Evolutionary conservation across 768 basidiomycete species (phyloP).

Genomic region (Nidularia pulvinata): DNA sequence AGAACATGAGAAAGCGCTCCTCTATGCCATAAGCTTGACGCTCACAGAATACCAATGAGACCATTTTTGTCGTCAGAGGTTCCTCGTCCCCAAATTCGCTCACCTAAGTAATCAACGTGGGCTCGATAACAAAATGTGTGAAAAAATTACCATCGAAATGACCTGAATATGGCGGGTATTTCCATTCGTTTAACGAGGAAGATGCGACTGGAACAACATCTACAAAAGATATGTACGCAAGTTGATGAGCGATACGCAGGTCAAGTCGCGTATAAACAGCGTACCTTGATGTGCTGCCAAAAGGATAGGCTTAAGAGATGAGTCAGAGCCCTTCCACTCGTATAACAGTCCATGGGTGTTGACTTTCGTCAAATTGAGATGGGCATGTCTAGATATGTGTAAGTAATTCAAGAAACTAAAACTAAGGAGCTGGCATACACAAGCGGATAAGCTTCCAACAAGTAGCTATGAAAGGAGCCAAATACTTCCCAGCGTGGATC

Average conservation of each 20-base stretch:
- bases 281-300: constrained; percentile 71
- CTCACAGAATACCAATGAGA: constrained; percentile 25
- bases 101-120: constrained; percentile 14
- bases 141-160: constrained; percentile 42
- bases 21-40: neutral
- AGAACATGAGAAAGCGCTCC: no score
- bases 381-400: constrained; percentile 57
- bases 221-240: no score
- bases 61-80: constrained; percentile 43
- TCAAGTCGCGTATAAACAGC: no score
- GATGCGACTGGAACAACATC: constrained; percentile 60
- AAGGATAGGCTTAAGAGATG: constrained; percentile 66
- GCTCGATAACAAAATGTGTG: neutral
- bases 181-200: constrained; percentile 47
- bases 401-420: no score
- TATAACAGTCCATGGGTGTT: constrained; percentile 79
- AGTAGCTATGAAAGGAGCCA: constrained; percentile 51
- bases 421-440: constrained; percentile 47
- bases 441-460: constrained; percentile 55
- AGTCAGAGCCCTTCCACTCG: constrained; percentile 68
- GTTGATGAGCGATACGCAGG: no score
- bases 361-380: constrained; percentile 61
- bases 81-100: constrained; percentile 50
- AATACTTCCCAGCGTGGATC: constrained; percentile 60
- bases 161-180: constrained; percentile 59